Evolutionary conservation across 2,329 filamentous ascomycete species (phyloP), one percentile per base, ranked within the genome.

Genomic region (Bipolaris gigantea): DNA sequence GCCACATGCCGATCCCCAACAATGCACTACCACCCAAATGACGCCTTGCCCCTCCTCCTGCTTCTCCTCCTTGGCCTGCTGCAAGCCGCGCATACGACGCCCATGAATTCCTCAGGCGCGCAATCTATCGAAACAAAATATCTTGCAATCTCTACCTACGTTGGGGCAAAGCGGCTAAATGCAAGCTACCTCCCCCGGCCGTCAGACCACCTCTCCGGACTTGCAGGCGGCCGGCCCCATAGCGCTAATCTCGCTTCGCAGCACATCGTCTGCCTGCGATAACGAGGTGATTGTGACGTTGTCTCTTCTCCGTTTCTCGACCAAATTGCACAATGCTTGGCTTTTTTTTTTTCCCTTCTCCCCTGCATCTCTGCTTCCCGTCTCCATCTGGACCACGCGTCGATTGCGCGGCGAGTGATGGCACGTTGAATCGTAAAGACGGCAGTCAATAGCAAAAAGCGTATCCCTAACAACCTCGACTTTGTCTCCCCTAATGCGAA

Each of bases 71-170:
- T 10, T 27, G 25, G 45, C 18, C 25, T 32, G 16, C 16, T 19
- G 39, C 23, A 27, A 36, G 44, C 50, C 38, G 40, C 40, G 10
- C 27, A 43, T 19, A 19, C 5, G 27, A 32, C 18, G 40, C 32
- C 4, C 30, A 39, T 47, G 30, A 19, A 30, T 38, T 19, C 30
- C 19, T n/a, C 36, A 34, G 13, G 36, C 36, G 36, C 34, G 30
- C 51, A 54, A 50, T 54, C 38, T 54, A 54, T 50, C 32, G 40
- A 54, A 50, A 54, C 47, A 43, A 23, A 34, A 43, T 35, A 48
- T 45, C 23, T 15, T 45, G 38, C 40, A 40, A 40, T 40, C 34
- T 41, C 35, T 50, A 45, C 47, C 47, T 45, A 45, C 46, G 40
- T 44, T 19, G 18, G 33, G 23, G 40, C 19, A 33, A 39, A 39